phyloP scores from a whole-genome alignment of 192 early-diverging fungal species.

The Linnemannia exigua region DNA sequence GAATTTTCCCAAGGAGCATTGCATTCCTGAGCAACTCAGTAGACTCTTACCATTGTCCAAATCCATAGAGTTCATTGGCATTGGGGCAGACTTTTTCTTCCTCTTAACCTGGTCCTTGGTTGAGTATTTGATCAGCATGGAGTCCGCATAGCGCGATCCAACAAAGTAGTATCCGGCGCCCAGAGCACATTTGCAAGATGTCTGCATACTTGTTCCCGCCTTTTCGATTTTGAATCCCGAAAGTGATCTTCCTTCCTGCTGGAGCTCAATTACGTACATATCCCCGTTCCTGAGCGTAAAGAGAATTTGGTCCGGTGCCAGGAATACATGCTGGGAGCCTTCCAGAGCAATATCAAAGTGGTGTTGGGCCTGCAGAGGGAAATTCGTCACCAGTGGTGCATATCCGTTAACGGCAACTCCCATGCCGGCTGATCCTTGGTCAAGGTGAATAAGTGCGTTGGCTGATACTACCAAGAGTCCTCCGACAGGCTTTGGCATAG shows the following conservation, averaged over 20 bases:
- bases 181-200: slow-evolving; percentile 65
- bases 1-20: no score
- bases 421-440: slow-evolving; percentile 86
- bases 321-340: slow-evolving; percentile 70
- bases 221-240: slow-evolving; percentile 75
- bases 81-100: slow-evolving; percentile 32
- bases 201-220: slow-evolving; percentile 62
- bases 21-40: neutral
- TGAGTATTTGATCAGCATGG: slow-evolving; percentile 77
- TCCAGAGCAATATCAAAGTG: slow-evolving; percentile 81
- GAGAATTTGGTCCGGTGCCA: slow-evolving; percentile 80
- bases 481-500: slow-evolving; percentile 87
- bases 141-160: slow-evolving; percentile 76
- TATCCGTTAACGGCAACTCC: slow-evolving; percentile 83
- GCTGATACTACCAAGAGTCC: slow-evolving; percentile 86
- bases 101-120: slow-evolving; percentile 48
- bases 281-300: slow-evolving; percentile 81
- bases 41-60: slow-evolving; percentile 37
- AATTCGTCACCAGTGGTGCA: slow-evolving; percentile 61
- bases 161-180: slow-evolving; percentile 77
- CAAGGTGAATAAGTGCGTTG: slow-evolving; percentile 88
- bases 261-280: slow-evolving; percentile 79
- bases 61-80: slow-evolving; percentile 38
- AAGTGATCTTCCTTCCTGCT: slow-evolving; percentile 84
- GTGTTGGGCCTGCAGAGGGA: slow-evolving; percentile 63